These are phyloP conservation scores for Geotrichum reessii DNA, from an alignment of 1,139 yeast species.

Conservation along the genomic window DNA sequence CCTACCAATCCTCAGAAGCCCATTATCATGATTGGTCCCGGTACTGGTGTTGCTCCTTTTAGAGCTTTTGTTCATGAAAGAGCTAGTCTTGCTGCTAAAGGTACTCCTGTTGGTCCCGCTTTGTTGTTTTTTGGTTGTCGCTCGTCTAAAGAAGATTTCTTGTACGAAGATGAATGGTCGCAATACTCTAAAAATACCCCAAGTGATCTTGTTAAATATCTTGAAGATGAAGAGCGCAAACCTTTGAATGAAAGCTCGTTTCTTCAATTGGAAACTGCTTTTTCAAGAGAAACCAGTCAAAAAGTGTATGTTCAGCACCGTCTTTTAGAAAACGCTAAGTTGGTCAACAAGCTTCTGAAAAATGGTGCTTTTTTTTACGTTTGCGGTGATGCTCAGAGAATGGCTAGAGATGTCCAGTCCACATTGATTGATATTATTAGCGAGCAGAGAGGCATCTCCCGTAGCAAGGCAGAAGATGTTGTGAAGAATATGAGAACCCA, in stretches of 20 bases:
- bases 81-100: slow-evolving; percentile 49
- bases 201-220: slow-evolving; percentile 46
- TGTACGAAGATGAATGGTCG: slow-evolving; percentile 81
- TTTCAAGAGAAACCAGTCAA: slow-evolving; percentile 62
- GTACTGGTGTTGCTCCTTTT: slow-evolving; percentile 97
- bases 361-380: slow-evolving; percentile 86
- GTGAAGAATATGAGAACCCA: slow-evolving; percentile 75
- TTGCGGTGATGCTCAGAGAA: slow-evolving; percentile 93
- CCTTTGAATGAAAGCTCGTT: slow-evolving; percentile 24
- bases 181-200: slow-evolving; percentile 35
- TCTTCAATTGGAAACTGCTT: slow-evolving; percentile 64
- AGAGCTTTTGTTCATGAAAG: slow-evolving; percentile 90
- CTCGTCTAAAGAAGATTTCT: slow-evolving; percentile 63
- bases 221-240: slow-evolving; percentile 43
- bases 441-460: slow-evolving; percentile 51
- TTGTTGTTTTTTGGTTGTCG: slow-evolving; percentile 85
- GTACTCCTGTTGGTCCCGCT: slow-evolving; percentile 62
- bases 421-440: slow-evolving; percentile 61
- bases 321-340: slow-evolving; percentile 50
- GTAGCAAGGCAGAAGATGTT: slow-evolving; percentile 68
- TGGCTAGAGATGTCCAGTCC: slow-evolving; percentile 94
- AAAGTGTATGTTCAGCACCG: slow-evolving; percentile 89
- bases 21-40: slow-evolving; percentile 91
- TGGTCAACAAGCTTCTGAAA: slow-evolving; percentile 54
- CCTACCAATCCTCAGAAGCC: slow-evolving; percentile 86